Evolutionary conservation across 306 rosid species (phyloP), one percentile per base, ranked within the genome.

Genomic region (Clitoria ternatea): DNA sequence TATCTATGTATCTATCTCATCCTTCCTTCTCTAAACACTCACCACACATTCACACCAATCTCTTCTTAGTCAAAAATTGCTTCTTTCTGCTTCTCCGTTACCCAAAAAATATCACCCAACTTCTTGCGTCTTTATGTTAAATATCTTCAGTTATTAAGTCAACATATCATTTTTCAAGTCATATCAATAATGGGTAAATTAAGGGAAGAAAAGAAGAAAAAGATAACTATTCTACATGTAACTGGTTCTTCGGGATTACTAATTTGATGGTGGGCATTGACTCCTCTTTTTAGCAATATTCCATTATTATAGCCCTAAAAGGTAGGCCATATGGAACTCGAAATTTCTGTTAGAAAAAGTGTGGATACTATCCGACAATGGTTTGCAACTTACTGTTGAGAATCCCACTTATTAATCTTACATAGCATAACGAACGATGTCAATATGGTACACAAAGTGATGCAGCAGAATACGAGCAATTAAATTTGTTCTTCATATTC

Each of bases 21-120:
- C 63, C 60, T 19, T 36, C 13, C 4, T 3, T 20, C 22, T 49
- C 52, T 43, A 15, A 62, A 77, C 33, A 32, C 45, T 43, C 61
- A 70, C 77, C 77, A 53, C 73, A 77, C 68, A 61, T 18, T 26
- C 0, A 15, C 8, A 56, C 49, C 27, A 66, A 42, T 35, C 59
- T 17, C n/a, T 59, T n/a, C 39, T 59, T 26, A 44, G 52, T 72
- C 69, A 65, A 47, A 20, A 36, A 22, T 44, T 44, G 52, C 53
- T 66, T 45, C 11, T 42, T 56, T 13, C 13, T 66, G 2, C 67
- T 66, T 55, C 15, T 72, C 26, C 22, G 9, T 14, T 54, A 14
- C 74, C 37, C 50, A 66, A 63, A 66, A 63, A 54, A 66, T 62
- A 73, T 50, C 71, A 24, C 17, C 71, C 33, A 1, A 40, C 54